Evolutionary conservation across 2,329 filamentous ascomycete genomes (phyloP), one percentile per base, ranked within the genome.

Genomic region (Diaporthe citriasiana): DNA sequence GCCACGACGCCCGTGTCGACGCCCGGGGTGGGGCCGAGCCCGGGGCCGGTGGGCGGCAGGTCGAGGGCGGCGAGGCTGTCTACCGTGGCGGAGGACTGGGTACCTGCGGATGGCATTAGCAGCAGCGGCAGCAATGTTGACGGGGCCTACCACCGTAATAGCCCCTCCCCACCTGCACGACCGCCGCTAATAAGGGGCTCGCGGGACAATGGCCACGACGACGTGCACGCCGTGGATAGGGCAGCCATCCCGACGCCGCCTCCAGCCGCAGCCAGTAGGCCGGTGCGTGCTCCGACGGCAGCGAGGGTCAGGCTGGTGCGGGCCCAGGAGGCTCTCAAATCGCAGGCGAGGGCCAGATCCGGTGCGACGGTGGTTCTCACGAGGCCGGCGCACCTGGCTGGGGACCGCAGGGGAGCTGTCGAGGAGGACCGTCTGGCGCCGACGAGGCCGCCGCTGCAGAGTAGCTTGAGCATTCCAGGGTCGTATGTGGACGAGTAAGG

Each of bases 271-370:
- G 56, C 47, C 1, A 19, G 22, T 19, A 47, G 69, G 30, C 70
- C 63, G 15, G 45, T 51, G 22, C 59, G 71, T 2, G 71, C 71
- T 6, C 63, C 73, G 1, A 65, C 74, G 3, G 66, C 72, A 0
- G 72, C 74, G 22, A 50, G 74, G 50, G 73, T 74, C 17, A 30
- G 74, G 38, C 63, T 75, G 0, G 17, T 47, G 9, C 47, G 72
- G 25, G 74, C 74, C 4, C 74, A 75, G 42, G 74, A 75, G 22
- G 74, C 74, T 25, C 9, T 75, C 9, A 65, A 68, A 50, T 65
- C 70, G 8, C 56, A 71, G n/a, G 63, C 68, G 35, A 56, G 69
- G 27, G 25, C 59, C 2, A 68, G 38, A 56, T 50, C 53, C 1
- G 73, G 60, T 2, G 19, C 27, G 27, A 65, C 65, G 38, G 60